Percentiles rank a stretch among this genome's conserved stretches.
These are phyloP conservation scores for Talaromyces nanjingensis DNA, from an alignment of 495 filamentous ascomycete species.

Conservation along the genomic window DNA sequence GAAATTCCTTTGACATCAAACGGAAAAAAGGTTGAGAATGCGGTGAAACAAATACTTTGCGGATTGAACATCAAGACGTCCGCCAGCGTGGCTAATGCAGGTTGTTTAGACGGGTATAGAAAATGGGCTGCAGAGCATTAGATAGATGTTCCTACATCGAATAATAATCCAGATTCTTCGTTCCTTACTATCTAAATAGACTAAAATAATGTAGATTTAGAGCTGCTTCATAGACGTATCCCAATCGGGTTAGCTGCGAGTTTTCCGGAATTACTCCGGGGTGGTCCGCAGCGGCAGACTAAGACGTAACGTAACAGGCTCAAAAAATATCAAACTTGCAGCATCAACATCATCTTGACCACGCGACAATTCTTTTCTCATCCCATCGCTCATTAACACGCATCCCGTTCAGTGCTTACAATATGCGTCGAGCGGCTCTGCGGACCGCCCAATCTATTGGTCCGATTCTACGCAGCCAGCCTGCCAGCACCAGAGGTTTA, in stretches of 20 bases:
- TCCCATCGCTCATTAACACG: background rate
- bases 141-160: background rate
- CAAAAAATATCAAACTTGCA: background rate
- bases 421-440: slow-evolving; percentile 41
- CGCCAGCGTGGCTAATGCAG: slow-evolving; percentile 78
- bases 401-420: background rate
- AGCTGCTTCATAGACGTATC: background rate
- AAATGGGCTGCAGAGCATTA: slow-evolving; percentile 52
- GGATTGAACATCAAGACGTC: slow-evolving; percentile 78
- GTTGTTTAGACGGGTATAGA: slow-evolving; percentile 78
- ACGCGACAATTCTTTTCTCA: background rate
- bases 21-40: slow-evolving; percentile 91
- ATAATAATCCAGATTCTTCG: background rate
- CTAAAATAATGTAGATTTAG: no score
- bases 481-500: slow-evolving; percentile 34
- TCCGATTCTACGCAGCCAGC: slow-evolving; percentile 32
- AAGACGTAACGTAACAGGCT: background rate
- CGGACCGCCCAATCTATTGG: slow-evolving; percentile 39
- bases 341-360: background rate
- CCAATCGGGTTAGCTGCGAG: background rate
- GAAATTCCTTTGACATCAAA: slow-evolving; percentile 87
- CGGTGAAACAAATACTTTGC: slow-evolving; percentile 90
- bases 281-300: background rate
- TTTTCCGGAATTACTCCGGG: background rate
- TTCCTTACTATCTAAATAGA: no score